Percentiles rank a stretch among this genome's conserved stretches.
phyloP scores from a whole-genome alignment of 768 basidiomycete species.

The Serendipita sp. region DNA sequence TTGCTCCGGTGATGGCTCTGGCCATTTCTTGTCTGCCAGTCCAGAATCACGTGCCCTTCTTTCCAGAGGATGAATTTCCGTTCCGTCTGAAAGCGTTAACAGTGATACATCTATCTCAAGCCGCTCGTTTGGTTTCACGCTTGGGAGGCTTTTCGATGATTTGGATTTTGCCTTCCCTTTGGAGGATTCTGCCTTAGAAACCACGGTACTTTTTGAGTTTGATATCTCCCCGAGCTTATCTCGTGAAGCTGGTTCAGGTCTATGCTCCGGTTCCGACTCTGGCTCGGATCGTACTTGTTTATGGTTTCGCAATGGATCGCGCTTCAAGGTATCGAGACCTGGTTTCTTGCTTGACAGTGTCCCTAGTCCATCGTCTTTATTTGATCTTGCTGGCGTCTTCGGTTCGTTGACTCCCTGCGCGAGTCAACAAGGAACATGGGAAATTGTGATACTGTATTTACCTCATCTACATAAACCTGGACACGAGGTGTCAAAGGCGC shows the following conservation, averaged over 20 bases:
- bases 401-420: not conserved
- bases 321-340: not conserved
- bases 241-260: not conserved
- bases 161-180: not conserved
- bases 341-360: conserved; percentile 5
- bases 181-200: not conserved
- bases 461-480: conserved; percentile 4
- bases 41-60: conserved; percentile 61
- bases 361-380: not conserved
- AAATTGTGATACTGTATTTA: not conserved
- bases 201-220: not conserved
- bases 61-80: conserved; percentile 6
- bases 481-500: not conserved
- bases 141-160: not conserved
- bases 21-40: conserved; percentile 74
- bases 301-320: not conserved
- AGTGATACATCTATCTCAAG: not conserved
- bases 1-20: conserved; percentile 37
- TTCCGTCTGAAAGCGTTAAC: conserved; percentile 61
- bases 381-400: not conserved
- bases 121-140: conserved; percentile 3
- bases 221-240: not conserved
- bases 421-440: not conserved
- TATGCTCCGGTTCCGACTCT: not conserved
- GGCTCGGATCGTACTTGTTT: not conserved